A percentile compares a stretch with the other conserved stretches of the same genome.
phyloP scores from a whole-genome alignment of 495 filamentous ascomycete species.

The Neurospora terricola region DNA sequence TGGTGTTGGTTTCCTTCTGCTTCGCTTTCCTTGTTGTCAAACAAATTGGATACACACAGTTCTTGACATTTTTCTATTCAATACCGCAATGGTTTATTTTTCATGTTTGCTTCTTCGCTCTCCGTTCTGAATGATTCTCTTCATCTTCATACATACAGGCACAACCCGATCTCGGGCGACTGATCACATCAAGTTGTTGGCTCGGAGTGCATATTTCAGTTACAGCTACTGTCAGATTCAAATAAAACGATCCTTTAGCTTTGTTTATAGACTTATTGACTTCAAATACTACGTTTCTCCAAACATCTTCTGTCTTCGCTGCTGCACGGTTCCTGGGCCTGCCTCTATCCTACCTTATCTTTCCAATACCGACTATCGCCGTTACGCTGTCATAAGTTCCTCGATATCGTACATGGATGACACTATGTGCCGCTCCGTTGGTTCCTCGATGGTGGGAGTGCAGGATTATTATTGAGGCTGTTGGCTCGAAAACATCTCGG shows the following conservation, averaged over 20 bases:
- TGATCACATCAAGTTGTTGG: too few species aligned
- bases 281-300: too few species aligned
- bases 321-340: too few species aligned
- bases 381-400: too few species aligned
- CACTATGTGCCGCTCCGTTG: not conserved
- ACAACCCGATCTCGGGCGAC: too few species aligned
- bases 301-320: too few species aligned
- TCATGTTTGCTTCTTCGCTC: too few species aligned
- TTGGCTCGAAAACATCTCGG: not conserved
- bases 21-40: not conserved
- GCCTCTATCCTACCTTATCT: not conserved
- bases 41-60: not conserved
- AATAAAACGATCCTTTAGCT: not conserved
- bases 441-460: not conserved
- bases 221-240: not conserved
- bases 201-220: not conserved
- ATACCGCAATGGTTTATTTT: not conserved
- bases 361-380: too few species aligned
- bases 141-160: not conserved
- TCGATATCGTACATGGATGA: not conserved
- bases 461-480: not conserved
- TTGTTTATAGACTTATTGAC: not conserved
- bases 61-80: not conserved
- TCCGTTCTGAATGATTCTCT: too few species aligned
- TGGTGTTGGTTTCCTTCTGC: not conserved